A percentile compares a stretch with the other conserved stretches of the same genome.
Conservation (phyloP, 108 stramenopile species). For the Thalassiosira profunda region DNA sequence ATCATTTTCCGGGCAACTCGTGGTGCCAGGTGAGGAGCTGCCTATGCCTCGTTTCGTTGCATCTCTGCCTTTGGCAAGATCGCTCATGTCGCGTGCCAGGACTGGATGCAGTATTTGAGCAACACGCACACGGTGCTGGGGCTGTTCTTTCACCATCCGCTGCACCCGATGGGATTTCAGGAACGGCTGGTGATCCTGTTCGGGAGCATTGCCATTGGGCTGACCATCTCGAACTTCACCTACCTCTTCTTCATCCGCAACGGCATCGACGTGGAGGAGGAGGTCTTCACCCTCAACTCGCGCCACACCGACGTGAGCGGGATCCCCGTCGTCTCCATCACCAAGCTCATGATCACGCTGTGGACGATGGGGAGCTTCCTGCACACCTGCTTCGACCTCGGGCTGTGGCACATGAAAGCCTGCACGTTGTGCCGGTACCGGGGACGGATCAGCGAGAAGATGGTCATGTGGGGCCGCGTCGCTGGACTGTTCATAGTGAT, state of each 20-base stretch:
- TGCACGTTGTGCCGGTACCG: slow-evolving; percentile 46
- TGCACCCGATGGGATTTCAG: slow-evolving; percentile 43
- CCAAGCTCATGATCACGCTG: slow-evolving; percentile 45
- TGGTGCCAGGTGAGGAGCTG: too few relatives aligned
- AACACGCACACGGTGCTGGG: slow-evolving; percentile 55
- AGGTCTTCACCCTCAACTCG: slow-evolving; percentile 25
- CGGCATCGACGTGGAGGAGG: slow-evolving; percentile 18
- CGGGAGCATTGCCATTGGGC: slow-evolving; percentile 47
- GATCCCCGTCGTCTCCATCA: slow-evolving; percentile 27
- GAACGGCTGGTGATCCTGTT: slow-evolving; percentile 46
- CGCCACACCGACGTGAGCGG: slow-evolving; percentile 20
- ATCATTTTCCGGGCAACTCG: slow-evolving; percentile 47
- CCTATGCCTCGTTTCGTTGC: too few relatives aligned
- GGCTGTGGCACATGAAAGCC: slow-evolving; percentile 54
- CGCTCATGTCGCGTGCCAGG: too few relatives aligned
- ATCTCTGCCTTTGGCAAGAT: too few relatives aligned
- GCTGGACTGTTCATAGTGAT: slow-evolving; percentile 38
- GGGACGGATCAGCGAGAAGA: slow-evolving; percentile 38
- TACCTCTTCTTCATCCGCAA: slow-evolving; percentile 46
- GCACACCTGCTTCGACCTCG: slow-evolving; percentile 47
- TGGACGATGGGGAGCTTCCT: slow-evolving; percentile 55
- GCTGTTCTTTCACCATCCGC: slow-evolving; percentile 52
- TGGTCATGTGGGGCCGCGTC: slow-evolving; percentile 38
- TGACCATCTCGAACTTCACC: slow-evolving; percentile 51
- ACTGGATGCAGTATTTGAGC: slow-evolving; percentile 50